A percentile compares a stretch with the other conserved stretches of the same genome.
Conservation (phyloP, 805 yeast genomes). For the Sugiyamaella smithiae region DNA sequence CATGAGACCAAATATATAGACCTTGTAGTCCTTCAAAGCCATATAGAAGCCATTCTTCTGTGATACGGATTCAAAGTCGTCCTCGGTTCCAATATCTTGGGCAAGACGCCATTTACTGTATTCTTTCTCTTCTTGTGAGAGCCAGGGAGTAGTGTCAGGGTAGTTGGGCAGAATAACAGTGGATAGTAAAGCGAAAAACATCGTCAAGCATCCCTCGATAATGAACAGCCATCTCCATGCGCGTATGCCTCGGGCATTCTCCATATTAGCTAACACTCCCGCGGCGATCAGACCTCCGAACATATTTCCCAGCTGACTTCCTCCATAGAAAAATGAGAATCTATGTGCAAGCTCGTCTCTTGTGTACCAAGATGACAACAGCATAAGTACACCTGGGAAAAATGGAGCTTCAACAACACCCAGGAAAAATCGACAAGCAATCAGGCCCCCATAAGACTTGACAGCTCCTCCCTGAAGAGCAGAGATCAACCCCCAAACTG, state of each 20-base stretch:
- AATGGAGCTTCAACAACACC: constrained; percentile 45
- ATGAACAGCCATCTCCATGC: constrained; percentile 44
- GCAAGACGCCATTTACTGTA: constrained; percentile 15
- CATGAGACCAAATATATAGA: constrained; percentile 23
- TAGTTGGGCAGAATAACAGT: constrained; percentile 49
- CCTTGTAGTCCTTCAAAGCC: constrained; percentile 27
- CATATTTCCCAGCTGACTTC: constrained; percentile 39
- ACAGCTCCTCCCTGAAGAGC: constrained; percentile 35
- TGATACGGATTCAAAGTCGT: constrained; percentile 5
- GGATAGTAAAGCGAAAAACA: constrained; percentile 33
- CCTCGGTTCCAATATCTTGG: constrained; percentile 16
- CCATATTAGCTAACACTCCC: constrained; percentile 44
- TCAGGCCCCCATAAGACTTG: constrained; percentile 29
- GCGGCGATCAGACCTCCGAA: constrained; percentile 40
- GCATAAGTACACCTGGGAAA: constrained; percentile 42
- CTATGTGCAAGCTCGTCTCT: constrained; percentile 40
- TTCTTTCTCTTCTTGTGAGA: constrained; percentile 20
- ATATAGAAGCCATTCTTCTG: constrained; percentile 8
- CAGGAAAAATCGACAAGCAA: constrained; percentile 39
- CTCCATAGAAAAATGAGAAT: constrained; percentile 38
- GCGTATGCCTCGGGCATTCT: constrained; percentile 35
- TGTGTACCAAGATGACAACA: constrained; percentile 41
- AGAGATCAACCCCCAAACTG: constrained; percentile 39
- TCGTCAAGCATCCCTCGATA: constrained; percentile 42
- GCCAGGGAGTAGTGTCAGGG: constrained; percentile 41